A percentile compares a stretch with the other conserved stretches of the same genome.
phyloP scores from a whole-genome alignment of 2,329 filamentous ascomycete genomes.

The Sporothrix sp. region DNA sequence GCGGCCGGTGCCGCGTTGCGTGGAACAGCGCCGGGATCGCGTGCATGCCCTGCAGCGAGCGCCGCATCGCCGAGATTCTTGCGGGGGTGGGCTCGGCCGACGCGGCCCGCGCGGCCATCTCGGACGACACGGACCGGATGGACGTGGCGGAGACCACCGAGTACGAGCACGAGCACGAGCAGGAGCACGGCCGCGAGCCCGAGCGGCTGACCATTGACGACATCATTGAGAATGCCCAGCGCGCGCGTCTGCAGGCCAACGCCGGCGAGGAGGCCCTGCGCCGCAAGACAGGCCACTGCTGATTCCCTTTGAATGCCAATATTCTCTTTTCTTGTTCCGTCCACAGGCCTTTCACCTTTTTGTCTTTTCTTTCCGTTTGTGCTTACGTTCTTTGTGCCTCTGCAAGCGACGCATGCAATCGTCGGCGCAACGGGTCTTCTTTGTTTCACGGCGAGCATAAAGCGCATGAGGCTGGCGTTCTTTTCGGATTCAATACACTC shows the following conservation, averaged over 20 bases:
- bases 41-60: slow-evolving; percentile 1
- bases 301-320: background rate
- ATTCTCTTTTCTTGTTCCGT: background rate
- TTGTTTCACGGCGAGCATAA: too few relatives aligned
- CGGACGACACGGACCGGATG: too few relatives aligned
- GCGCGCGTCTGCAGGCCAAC: slow-evolving; percentile 30
- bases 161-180: background rate
- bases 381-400: background rate
- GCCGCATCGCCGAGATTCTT: background rate
- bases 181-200: too few relatives aligned
- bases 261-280: slow-evolving; percentile 36
- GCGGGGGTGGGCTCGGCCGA: background rate
- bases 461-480: too few relatives aligned
- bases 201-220: slow-evolving; percentile 36
- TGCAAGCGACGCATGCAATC: background rate
- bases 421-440: background rate
- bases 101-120: background rate
- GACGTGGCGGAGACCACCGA: background rate
- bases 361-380: background rate
- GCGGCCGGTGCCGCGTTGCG: background rate
- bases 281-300: slow-evolving; percentile 32
- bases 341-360: background rate
- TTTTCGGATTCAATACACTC: too few relatives aligned
- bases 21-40: background rate
- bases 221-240: slow-evolving; percentile 34